These are phyloP conservation scores for Entoloma clypeatum DNA, from an alignment of 1,284 basidiomycete genomes.

Conservation along the genomic window DNA sequence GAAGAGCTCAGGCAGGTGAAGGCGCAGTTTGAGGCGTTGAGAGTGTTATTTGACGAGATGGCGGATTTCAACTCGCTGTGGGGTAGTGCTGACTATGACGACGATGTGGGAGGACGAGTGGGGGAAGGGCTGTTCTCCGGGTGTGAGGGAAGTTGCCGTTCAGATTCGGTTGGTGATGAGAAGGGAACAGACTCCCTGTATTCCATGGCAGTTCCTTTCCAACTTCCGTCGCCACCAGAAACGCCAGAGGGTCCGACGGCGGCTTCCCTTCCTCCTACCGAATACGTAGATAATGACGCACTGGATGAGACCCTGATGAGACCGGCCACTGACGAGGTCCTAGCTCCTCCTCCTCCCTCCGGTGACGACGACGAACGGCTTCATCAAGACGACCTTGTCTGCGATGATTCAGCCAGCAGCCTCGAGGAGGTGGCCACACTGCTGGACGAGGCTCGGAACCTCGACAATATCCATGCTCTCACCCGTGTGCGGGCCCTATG, in stretches of 20 bases:
- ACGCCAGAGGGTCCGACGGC: not conserved
- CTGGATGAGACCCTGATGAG: no score
- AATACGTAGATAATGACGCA: no score
- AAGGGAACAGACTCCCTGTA: not conserved
- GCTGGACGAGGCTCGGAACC: slow-evolving; percentile 35
- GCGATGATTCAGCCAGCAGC: slow-evolving; percentile 22
- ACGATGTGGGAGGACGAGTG: not conserved
- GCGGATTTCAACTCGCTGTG: slow-evolving; percentile 3
- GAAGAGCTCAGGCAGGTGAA: slow-evolving; percentile 32
- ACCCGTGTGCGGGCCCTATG: slow-evolving; percentile 34
- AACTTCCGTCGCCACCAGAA: slow-evolving; percentile 1
- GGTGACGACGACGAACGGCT: slow-evolving; percentile 2
- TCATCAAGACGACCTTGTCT: slow-evolving; percentile 5
- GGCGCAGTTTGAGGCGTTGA: slow-evolving; percentile 33
- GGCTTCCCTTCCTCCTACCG: no score
- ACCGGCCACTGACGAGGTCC: not conserved
- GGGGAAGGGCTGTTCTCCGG: not conserved
- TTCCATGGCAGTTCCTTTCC: not conserved
- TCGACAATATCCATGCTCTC: slow-evolving; percentile 33
- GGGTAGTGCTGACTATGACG: not conserved
- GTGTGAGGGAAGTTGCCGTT: not conserved
- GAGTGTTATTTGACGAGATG: slow-evolving; percentile 28
- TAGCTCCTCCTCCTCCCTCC: not conserved
- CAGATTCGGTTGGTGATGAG: not conserved
- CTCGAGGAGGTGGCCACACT: slow-evolving; percentile 36